Conservation (phyloP, 2,329 filamentous ascomycete species). For the Aureobasidium sp. region DNA sequence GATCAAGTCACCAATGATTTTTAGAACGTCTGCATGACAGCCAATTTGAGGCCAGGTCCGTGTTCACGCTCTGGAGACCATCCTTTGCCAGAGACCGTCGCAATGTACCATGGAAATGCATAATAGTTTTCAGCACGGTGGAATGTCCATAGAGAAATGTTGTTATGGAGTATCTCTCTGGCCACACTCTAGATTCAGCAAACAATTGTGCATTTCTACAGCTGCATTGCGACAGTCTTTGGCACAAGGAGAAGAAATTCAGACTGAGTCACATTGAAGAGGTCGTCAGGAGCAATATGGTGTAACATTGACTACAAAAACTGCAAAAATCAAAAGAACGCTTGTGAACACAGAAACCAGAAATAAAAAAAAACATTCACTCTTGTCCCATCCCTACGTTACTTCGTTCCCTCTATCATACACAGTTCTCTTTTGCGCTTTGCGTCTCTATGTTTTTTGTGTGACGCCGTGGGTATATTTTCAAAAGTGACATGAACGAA, state of each 20-base stretch:
- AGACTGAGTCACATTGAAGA: background rate
- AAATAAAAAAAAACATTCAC: background rate
- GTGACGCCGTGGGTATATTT: constrained; percentile 10
- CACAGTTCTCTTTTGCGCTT: background rate
- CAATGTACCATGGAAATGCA: no score
- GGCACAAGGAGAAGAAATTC: no score
- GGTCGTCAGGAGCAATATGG: background rate
- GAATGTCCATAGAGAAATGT: no score
- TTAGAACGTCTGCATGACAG: background rate
- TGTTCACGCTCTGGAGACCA: no score
- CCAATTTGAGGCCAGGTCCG: no score
- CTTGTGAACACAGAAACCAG: background rate
- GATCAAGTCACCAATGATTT: background rate
- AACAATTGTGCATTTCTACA: no score
- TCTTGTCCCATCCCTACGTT: constrained; percentile 9
- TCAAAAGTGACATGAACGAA: constrained; percentile 12
- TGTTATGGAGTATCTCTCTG: no score
- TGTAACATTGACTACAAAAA: constrained; percentile 1
- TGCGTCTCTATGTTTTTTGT: background rate
- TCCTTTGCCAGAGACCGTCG: no score
- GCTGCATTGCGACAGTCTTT: no score
- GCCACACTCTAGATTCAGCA: no score
- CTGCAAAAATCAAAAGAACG: background rate
- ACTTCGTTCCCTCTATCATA: constrained; percentile 9
- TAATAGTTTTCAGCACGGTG: no score